phyloP scores from a whole-genome alignment of 2,329 filamentous ascomycete genomes.

The Fusarium secorum region DNA sequence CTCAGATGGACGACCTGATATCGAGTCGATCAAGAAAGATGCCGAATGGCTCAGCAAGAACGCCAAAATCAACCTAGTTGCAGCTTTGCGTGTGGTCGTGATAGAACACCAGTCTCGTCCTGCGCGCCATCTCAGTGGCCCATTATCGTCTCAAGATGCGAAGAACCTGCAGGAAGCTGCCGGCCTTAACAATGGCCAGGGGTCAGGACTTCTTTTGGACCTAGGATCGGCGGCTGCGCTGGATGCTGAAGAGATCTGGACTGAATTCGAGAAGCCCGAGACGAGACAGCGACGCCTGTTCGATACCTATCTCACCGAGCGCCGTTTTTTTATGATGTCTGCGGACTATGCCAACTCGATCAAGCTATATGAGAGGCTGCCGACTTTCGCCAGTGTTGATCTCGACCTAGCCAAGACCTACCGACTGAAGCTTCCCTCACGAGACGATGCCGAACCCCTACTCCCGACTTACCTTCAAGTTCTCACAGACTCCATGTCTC shows the following conservation, averaged over 20 bases:
- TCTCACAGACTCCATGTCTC: constrained; percentile 58
- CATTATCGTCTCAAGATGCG: constrained; percentile 79
- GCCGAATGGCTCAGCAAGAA: constrained; percentile 84
- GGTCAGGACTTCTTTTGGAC: constrained; percentile 64
- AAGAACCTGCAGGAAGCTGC: constrained; percentile 78
- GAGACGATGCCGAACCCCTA: constrained; percentile 54
- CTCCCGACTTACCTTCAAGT: constrained; percentile 58
- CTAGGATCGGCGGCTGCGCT: constrained; percentile 55
- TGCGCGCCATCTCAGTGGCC: constrained; percentile 73
- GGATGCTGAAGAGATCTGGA: constrained; percentile 63
- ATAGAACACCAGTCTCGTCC: constrained; percentile 85
- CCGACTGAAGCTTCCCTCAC: constrained; percentile 40
- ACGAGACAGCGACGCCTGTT: constrained; percentile 73
- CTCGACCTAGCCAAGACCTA: constrained; percentile 45
- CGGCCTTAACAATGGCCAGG: constrained; percentile 67
- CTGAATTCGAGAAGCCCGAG: constrained; percentile 68
- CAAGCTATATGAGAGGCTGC: constrained; percentile 52
- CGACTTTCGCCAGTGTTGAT: constrained; percentile 44
- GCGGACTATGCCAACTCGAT: constrained; percentile 64
- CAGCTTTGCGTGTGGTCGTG: constrained; percentile 80
- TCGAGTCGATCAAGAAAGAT: constrained; percentile 84
- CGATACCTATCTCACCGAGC: constrained; percentile 74
- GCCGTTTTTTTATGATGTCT: constrained; percentile 71
- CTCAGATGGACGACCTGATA: constrained; percentile 71
- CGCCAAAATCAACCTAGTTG: constrained; percentile 79